Evolutionary conservation across 192 early-diverging fungal genomes (phyloP), one percentile per base, ranked within the genome.

Genomic region (Kappamyces sp.): DNA sequence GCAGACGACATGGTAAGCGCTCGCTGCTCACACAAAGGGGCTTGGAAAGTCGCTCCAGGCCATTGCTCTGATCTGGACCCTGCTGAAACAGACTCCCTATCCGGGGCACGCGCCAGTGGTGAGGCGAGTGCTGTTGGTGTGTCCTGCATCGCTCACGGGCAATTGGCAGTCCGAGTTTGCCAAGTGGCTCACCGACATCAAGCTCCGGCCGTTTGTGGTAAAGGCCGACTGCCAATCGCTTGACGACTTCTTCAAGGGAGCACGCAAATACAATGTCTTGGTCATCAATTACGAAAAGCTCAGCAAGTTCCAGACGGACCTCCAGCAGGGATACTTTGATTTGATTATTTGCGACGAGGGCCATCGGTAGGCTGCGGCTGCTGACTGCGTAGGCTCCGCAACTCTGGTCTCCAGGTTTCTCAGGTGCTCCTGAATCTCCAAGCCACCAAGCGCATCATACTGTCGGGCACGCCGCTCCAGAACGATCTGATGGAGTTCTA

Each of bases 401-500:
- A 78, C 59, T 38, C 43, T 0, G 34, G 67, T 22, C 65, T 70
- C 11, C 54, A 69, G 47, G 63, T 68, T 1, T 45, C 55, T 1
- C 57, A 67, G 41, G 67, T 62, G 0, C 29, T 78, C 0, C 47
- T 38, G 2, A 38, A 51, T 5, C 41, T 78, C 2, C 34, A 47
- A 3, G 61, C 70, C 5, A 47, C 14, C 22, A 32, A 59, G 37
- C n/a, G 76, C n/a, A 59, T 78, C 31, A 70, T 78, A 62, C 43
- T 80, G 34, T 58, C 65, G 4, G 78, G 78, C 31, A 80, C 78
- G 1, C 78, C 78, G 3, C 69, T 80, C n/a, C 78, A 93, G 66
- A 84, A 76, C 42, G 78, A 86, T 67, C 81, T 99, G 41, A 69
- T 71, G 49, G 81, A 85, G 36, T 85, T 85, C 67, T 96, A 94